Percentiles rank a stretch among this genome's conserved stretches.
phyloP scores from a whole-genome alignment of 192 early-diverging fungal genomes.

The Rhizophagus clarus region DNA sequence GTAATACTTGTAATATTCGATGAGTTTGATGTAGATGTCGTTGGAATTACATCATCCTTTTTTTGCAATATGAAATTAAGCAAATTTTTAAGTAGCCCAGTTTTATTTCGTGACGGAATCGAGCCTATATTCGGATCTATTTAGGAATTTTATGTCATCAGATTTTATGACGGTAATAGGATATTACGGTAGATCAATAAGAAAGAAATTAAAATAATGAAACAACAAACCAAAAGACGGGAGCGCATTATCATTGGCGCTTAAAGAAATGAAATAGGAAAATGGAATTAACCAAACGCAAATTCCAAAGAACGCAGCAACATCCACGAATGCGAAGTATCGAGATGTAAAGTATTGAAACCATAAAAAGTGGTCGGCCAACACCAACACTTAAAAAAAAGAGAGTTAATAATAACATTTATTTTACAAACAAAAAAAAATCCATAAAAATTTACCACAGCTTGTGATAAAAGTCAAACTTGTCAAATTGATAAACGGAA shows the following conservation, averaged over 20 bases:
- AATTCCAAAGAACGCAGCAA: slow-evolving; percentile 91
- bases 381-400: slow-evolving; percentile 58
- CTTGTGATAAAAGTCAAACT: slow-evolving; percentile 77
- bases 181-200: not conserved
- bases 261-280: slow-evolving; percentile 88
- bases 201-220: not conserved
- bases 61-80: slow-evolving; percentile 30
- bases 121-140: slow-evolving; percentile 22
- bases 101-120: slow-evolving; percentile 15
- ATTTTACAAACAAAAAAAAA: not conserved
- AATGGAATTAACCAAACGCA: slow-evolving; percentile 95
- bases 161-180: too few relatives aligned
- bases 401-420: not conserved
- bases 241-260: slow-evolving; percentile 85
- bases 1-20: not conserved
- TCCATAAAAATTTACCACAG: slow-evolving; percentile 60
- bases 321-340: slow-evolving; percentile 75
- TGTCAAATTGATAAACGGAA: slow-evolving; percentile 81
- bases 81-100: slow-evolving; percentile 23
- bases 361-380: slow-evolving; percentile 94
- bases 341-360: slow-evolving; percentile 85
- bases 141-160: too few relatives aligned
- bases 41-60: slow-evolving; percentile 26
- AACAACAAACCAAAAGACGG: slow-evolving; percentile 56
- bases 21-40: not conserved